Evolutionary conservation across 441 rosid species (phyloP), one percentile per base, ranked within the genome.

Genomic region (Erodium trifolium): DNA sequence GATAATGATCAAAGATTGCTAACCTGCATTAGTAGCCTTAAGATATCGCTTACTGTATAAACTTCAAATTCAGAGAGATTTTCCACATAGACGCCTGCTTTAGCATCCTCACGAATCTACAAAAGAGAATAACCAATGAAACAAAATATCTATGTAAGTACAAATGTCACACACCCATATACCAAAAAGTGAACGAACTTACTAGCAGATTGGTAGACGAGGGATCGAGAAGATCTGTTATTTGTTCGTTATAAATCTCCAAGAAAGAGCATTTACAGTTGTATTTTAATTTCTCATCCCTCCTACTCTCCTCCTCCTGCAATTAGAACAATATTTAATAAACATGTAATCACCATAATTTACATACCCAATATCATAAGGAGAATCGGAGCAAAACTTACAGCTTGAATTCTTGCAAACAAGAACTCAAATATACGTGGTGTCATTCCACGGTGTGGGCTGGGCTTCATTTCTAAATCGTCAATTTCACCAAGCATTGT

Each of bases 341-440:
- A 71, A 68, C 18, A 41, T 0, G 18, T 17, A 72, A 13, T 34
- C n/a, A 13, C 67, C 12, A 49, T 19, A 75, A 16, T 34, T 59
- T 59, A 14, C 59, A 69, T 49, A 45, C 31, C 55, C 23, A 59
- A 66, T 60, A 72, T 67, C 73, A 74, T 55, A 69, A 5, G 39
- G 63, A 69, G 69, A 73, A 60, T 16, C 0, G 5, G 55, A 18
- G 35, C 16, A 9, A 29, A 43, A 67, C 57, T 79, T 92, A 96
- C 99, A 41, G 96, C 98, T 85, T 91, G 97, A 72, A 96, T 96
- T 84, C 98, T 85, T 31, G 99, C 95, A 82, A 96, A 96, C 82
- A 96, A 83, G 83, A 92, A 96, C 70, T 96, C 99, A 84, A 96
- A 92, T 81, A 96, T 91, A 72, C 98, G 84, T 4, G 99, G 96